Conservation (phyloP, 2,329 filamentous ascomycete species). For the Cryphonectria parasitica region DNA sequence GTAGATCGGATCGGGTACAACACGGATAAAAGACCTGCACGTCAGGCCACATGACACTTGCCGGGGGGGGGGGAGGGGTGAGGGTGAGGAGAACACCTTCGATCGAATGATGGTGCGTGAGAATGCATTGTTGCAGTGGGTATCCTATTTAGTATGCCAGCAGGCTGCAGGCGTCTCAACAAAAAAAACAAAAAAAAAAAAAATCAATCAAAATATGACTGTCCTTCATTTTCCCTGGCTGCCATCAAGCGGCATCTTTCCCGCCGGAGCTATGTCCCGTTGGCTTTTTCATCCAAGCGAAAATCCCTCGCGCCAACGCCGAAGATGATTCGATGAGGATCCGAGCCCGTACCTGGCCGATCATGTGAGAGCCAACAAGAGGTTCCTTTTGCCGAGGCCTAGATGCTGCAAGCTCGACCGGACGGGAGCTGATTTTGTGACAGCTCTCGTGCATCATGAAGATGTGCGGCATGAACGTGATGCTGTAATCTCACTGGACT, state of each 20-base stretch:
- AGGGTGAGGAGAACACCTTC: not conserved
- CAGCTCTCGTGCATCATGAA: not conserved
- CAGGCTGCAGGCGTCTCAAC: not conserved
- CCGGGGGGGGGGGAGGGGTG: not conserved
- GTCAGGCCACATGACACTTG: not conserved
- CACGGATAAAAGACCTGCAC: not conserved
- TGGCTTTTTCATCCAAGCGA: not conserved
- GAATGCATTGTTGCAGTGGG: constrained; percentile 2
- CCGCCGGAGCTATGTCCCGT: not conserved
- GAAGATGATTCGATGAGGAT: not conserved
- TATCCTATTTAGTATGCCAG: constrained; percentile 4
- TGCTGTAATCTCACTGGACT: constrained; percentile 37
- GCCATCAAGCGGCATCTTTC: not conserved
- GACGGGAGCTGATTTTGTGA: not conserved
- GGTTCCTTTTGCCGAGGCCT: not conserved
- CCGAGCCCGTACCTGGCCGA: not conserved
- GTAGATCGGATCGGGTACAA: not conserved
- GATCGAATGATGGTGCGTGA: not conserved
- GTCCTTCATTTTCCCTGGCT: not conserved
- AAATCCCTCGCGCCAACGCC: not conserved
- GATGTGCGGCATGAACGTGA: not conserved
- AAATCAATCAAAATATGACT: not conserved
- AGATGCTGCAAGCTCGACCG: not conserved
- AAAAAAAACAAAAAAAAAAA: not conserved
- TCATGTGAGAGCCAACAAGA: not conserved